Evolutionary conservation across 2,329 filamentous ascomycete species (phyloP).

Genomic region (Neoascochyta sp.): DNA sequence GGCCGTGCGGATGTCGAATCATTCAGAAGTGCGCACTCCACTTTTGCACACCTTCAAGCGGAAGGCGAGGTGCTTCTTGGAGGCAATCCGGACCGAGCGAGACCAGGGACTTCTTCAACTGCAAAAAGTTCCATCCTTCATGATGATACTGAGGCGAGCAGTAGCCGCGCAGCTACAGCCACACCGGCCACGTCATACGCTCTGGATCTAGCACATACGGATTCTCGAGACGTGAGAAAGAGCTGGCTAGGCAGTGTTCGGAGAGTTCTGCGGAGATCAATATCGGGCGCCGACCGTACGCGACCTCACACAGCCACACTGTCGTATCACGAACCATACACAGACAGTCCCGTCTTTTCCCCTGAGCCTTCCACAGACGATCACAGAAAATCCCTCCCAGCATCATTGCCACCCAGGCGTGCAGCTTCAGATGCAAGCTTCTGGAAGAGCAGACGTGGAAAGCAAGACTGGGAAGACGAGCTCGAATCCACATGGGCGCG

Average conservation of each 20-base stretch:
- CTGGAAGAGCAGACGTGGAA: constrained; percentile 42
- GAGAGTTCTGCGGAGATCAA: constrained; percentile 31
- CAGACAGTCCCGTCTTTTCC: constrained; percentile 21
- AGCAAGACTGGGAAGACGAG: constrained; percentile 42
- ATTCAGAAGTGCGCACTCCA: constrained; percentile 51
- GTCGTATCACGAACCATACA: constrained; percentile 27
- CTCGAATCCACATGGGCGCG: constrained; percentile 27
- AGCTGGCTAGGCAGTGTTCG: constrained; percentile 40
- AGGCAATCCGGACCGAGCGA: constrained; percentile 34
- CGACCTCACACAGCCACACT: constrained; percentile 24
- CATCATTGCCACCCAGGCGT: constrained; percentile 36
- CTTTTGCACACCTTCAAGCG: constrained; percentile 48
- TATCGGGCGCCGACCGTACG: constrained; percentile 25
- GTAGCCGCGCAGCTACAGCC: constrained; percentile 21
- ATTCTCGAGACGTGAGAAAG: constrained; percentile 25
- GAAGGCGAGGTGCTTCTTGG: constrained; percentile 53
- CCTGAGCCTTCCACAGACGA: constrained; percentile 4
- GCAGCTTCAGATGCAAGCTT: constrained; percentile 45
- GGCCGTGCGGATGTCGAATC: constrained; percentile 45
- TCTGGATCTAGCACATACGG: constrained; percentile 15
- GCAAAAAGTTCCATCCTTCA: constrained; percentile 25
- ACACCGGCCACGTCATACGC: constrained; percentile 26
- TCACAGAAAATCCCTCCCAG: constrained; percentile 19
- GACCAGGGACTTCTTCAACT: constrained; percentile 32
- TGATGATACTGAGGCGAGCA: constrained; percentile 21